Evolutionary conservation across 208 protist species (phyloP).

Genomic region (Leishmania tropica): DNA sequence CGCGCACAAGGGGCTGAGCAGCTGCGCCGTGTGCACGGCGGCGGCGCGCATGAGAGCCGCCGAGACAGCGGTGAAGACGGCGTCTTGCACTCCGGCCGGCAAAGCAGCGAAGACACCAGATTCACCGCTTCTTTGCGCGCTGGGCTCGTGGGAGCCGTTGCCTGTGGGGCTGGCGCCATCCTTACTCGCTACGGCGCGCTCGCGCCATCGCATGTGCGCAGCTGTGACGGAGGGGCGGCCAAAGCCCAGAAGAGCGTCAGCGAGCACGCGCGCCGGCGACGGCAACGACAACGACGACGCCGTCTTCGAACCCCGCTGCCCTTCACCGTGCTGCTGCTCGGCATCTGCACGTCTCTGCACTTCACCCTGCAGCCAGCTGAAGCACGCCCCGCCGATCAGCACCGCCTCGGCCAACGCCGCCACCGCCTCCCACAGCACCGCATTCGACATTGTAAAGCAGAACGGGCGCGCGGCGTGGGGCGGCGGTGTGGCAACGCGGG

Average conservation of each 20-base stretch:
- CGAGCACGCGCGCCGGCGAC: conserved; percentile 10
- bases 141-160: neutral
- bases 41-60: conserved; percentile 19
- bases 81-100: neutral
- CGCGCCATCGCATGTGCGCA: neutral
- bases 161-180: neutral
- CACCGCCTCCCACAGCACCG: conserved; percentile 27
- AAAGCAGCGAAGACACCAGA: neutral
- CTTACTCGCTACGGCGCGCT: neutral
- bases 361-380: conserved; percentile 12
- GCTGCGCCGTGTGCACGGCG: conserved; percentile 17
- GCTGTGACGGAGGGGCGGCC: neutral
- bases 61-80: conserved; percentile 1
- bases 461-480: neutral
- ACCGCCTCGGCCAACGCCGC: conserved; percentile 30
- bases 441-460: conserved; percentile 14
- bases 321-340: neutral
- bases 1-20: conserved; percentile 7
- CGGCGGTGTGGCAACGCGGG: neutral
- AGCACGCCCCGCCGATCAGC: conserved; percentile 23
- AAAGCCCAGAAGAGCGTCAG: conserved; percentile 13
- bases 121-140: neutral
- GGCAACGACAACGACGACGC: neutral
- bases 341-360: neutral
- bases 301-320: neutral